Conservation (phyloP, 2,329 filamentous ascomycete species). For the Phyllosticta citrichinensis region DNA sequence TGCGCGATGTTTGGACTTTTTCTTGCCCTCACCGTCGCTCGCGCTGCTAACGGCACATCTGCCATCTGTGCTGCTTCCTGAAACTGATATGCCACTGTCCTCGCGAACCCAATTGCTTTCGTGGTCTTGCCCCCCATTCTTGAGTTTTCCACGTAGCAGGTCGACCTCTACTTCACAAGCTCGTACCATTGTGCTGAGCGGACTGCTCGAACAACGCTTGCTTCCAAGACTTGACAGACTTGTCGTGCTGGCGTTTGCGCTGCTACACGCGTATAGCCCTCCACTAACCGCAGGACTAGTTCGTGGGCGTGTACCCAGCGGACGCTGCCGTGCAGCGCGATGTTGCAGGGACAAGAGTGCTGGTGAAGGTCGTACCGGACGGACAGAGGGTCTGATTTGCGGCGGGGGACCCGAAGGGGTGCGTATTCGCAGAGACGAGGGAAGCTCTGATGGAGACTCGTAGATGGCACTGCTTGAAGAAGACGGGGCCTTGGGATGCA, state of each 20-base stretch:
- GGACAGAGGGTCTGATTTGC: background rate
- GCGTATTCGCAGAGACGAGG: background rate
- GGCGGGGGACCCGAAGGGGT: conserved; percentile 1
- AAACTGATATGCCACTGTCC: background rate
- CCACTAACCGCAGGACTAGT: background rate
- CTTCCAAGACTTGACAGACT: background rate
- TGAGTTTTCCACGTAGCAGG: background rate
- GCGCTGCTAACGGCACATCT: background rate
- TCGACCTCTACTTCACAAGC: conserved; percentile 5
- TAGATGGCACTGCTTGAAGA: background rate
- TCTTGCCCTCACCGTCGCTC: background rate
- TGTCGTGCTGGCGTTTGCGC: background rate
- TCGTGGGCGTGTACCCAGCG: background rate
- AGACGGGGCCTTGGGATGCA: background rate
- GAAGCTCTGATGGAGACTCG: background rate
- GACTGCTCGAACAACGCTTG: background rate
- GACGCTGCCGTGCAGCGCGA: conserved; percentile 1
- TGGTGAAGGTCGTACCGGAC: background rate
- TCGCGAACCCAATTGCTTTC: background rate
- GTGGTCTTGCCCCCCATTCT: background rate
- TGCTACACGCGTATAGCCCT: background rate
- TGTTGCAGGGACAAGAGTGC: conserved; percentile 1
- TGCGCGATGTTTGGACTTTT: background rate
- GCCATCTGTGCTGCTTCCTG: background rate
- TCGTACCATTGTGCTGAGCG: conserved; percentile 5